Base-by-base conservation (phyloP, 306 rosid genomes). In the Begonia masoniana region DNA sequence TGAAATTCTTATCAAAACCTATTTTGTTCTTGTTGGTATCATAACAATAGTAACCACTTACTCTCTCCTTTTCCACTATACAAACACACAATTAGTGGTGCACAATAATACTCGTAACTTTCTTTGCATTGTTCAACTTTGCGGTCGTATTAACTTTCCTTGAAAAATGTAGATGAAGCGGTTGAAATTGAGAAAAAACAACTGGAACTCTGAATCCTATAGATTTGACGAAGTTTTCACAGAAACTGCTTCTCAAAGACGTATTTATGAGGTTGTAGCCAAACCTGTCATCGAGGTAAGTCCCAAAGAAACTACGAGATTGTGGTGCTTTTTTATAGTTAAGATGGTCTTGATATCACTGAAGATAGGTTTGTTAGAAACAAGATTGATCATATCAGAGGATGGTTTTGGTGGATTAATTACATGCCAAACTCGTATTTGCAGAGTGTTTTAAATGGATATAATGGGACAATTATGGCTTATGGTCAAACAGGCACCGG, bases 401-500 rank as follows among this genome's bases (percentile, higher is more conserved):
- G 7, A 31, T 31, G 7, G 39, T 31, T 31, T 31, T 31, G 39
- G 39, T 31, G 39, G 7, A 31, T 31, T 31, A 31, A 31, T 31
- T 31, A 31, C 39, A 31, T 31, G 39, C 39, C 8, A 31, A 31
- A 31, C 9, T 31, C 8, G 39, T 57, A 23, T 45, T 50, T 64
- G 84, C 82, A 82, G 89, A 75, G 82, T 71, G 82, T 82, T 16
- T 63, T 82, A 70, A 82, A 57, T 59, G 89, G 89, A 72, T 75
- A 67, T 70, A 82, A 78, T 51, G 89, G 89, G 67, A 82, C 89
- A 31, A 73, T 82, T 56, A 82, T 82, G 89, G 89, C 84, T 58
- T 82, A 82, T 48, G 89, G 89, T 52, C 89, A 82, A 70, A 82
- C 89, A n/a, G 89, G 85, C 17, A 82, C 82, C 0, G 89, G 89